Evolutionary conservation across 2,329 filamentous ascomycete genomes (phyloP).

Genomic region (Aspergillus amoenus): DNA sequence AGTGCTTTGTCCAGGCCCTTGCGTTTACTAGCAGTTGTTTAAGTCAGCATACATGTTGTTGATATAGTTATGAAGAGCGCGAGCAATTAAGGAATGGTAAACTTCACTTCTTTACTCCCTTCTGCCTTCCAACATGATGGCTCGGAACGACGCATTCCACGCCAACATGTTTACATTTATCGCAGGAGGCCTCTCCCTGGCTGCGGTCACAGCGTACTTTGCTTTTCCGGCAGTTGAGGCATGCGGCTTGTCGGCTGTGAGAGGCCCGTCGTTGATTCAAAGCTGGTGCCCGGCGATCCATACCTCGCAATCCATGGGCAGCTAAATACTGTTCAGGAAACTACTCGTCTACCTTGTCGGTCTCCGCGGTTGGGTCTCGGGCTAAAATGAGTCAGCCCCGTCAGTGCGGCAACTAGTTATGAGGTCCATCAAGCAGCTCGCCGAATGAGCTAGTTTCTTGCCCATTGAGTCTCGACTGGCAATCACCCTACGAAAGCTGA

Average conservation of each 20-base stretch:
- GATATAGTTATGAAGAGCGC: not conserved
- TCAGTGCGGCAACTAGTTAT: not conserved
- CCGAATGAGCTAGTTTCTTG: no score
- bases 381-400: not conserved
- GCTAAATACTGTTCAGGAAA: no score
- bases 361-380: not conserved
- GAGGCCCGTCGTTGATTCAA: constrained; percentile 11
- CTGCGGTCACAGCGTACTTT: constrained; percentile 67
- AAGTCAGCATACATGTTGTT: constrained; percentile 10
- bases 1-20: constrained; percentile 73
- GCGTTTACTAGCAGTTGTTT: constrained; percentile 58
- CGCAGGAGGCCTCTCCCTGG: constrained; percentile 54
- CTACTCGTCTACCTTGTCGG: no score
- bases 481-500: not conserved
- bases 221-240: constrained; percentile 64
- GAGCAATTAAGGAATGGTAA: constrained; percentile 2
- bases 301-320: constrained; percentile 1
- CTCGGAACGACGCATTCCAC: constrained; percentile 66
- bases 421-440: no score
- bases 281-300: constrained; percentile 9
- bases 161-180: constrained; percentile 59
- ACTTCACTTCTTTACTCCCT: constrained; percentile 71
- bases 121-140: constrained; percentile 72
- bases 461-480: no score
- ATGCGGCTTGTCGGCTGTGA: constrained; percentile 49